Conservation (phyloP, 1,139 yeast species). For the Nadsonia commutata region DNA sequence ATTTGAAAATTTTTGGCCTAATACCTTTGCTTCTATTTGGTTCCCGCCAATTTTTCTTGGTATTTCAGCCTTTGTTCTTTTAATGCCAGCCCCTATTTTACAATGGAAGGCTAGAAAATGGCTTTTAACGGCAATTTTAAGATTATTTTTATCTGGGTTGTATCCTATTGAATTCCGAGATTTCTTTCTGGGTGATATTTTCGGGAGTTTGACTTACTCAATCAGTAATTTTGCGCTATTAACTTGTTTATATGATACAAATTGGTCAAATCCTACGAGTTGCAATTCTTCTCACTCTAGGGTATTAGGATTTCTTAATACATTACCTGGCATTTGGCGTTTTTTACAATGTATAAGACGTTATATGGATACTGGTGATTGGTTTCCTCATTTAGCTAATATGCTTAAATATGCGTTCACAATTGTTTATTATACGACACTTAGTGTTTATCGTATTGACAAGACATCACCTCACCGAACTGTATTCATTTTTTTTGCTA, state of each 20-base stretch:
- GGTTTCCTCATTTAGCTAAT: slow-evolving; percentile 96
- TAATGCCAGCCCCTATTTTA: slow-evolving; percentile 43
- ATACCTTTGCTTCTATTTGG: slow-evolving; percentile 44
- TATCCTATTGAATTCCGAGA: slow-evolving; percentile 93
- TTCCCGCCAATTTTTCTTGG: slow-evolving; percentile 76
- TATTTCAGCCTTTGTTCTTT: slow-evolving; percentile 31
- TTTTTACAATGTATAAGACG: slow-evolving; percentile 82
- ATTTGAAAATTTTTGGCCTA: slow-evolving; percentile 55
- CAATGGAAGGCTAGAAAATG: slow-evolving; percentile 51
- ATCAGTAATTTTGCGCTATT: slow-evolving; percentile 75
- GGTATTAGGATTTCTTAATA: slow-evolving; percentile 62
- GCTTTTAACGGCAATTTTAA: slow-evolving; percentile 57
- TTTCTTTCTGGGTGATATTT: slow-evolving; percentile 81
- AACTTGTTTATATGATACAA: slow-evolving; percentile 63
- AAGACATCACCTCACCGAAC: slow-evolving; percentile 30
- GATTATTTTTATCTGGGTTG: slow-evolving; percentile 66
- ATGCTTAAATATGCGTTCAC: slow-evolving; percentile 61
- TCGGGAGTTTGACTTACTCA: slow-evolving; percentile 78
- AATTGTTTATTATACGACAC: slow-evolving; percentile 52
- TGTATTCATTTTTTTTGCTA: slow-evolving; percentile 58
- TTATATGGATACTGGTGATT: slow-evolving; percentile 81
- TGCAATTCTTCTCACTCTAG: slow-evolving; percentile 77
- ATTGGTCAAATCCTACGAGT: slow-evolving; percentile 34
- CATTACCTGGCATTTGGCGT: slow-evolving; percentile 86
- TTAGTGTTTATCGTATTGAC: slow-evolving; percentile 68